A percentile compares a stretch with the other conserved stretches of the same genome.
Evolutionary conservation across 176 grass and related monocot species (phyloP).

Genomic region (Juncus effusus): DNA sequence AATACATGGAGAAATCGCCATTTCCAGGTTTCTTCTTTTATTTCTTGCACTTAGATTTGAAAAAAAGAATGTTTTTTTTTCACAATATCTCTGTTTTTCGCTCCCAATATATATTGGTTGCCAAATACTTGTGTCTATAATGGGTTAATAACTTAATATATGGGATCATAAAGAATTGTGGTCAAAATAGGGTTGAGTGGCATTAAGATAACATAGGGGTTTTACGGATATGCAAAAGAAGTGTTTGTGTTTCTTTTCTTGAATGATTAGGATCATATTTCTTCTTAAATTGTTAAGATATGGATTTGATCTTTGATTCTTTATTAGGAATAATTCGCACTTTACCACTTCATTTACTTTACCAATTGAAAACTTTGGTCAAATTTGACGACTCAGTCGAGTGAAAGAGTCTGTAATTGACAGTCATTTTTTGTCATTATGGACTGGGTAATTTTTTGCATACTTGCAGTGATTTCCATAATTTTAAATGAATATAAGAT

Average conservation of each 20-base stretch:
- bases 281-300: neutral
- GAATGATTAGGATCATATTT: neutral
- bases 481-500: too few relatives aligned
- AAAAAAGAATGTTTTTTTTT: neutral
- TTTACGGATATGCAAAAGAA: neutral
- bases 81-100: neutral
- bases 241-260: neutral
- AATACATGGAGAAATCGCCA: constrained; percentile 74
- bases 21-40: constrained; percentile 48
- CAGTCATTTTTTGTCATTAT: too few relatives aligned
- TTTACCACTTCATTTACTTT: neutral
- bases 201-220: neutral
- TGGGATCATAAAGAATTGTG: too few relatives aligned
- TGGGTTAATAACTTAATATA: too few relatives aligned
- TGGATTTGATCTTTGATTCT: neutral
- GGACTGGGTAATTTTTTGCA: too few relatives aligned
- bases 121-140: too few relatives aligned
- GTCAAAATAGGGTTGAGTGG: too few relatives aligned
- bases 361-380: neutral
- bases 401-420: too few relatives aligned
- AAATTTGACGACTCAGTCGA: too few relatives aligned
- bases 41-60: too few relatives aligned
- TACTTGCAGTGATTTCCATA: too few relatives aligned
- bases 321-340: neutral
- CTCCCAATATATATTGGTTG: neutral